Evolutionary conservation across 176 grass and related monocot genomes (phyloP), one percentile per base, ranked within the genome.

Genomic region (Rhynchospora tenuis): DNA sequence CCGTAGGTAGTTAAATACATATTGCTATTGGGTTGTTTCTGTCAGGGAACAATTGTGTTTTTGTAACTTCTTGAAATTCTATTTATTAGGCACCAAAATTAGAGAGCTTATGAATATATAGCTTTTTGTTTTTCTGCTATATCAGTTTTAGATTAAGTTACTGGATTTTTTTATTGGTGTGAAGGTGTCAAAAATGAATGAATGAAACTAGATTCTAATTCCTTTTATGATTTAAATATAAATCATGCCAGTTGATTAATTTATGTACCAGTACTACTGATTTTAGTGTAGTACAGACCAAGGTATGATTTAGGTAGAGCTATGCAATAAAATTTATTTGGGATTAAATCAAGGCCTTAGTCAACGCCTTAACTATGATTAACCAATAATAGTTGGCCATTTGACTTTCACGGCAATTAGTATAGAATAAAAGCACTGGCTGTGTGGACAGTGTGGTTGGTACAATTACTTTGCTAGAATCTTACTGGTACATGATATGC

Each of bases 11-110:
- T 80, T 60, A 13, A n/a, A 80, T 59, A 65, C 20, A 82, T 82
- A 82, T 64, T 81, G 56, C 59, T 81, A 46, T 82, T 82, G 80
- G 57, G 55, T 82, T 82, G 62, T 82, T 67, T 82, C 43, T 50
- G 24, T 82, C 26, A 52, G 44, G 42, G 23, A 68, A 63, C 26
- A 68, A 54, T 82, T 82, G 42, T 82, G 59, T 11, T 62, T 72
- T 82, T 68, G 80, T n/a, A 67, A 68, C 46, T 79, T 60, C 20
- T 12, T 54, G 73, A 56, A 55, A 55, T 77, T 8, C 56, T 77
- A 55, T 29, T 77, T 55, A 28, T 77, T 55, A 29, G 73, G 12
- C 14, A 61, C 45, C 29, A 5, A 63, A 62, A 44, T 81, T 81
- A 64, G 59, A 65, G 61, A 82, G 20, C 59, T 67, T 9, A 23